A percentile compares a stretch with the other conserved stretches of the same genome.
Conservation (phyloP, 768 basidiomycete species). For the Ephemerocybe angulata region DNA sequence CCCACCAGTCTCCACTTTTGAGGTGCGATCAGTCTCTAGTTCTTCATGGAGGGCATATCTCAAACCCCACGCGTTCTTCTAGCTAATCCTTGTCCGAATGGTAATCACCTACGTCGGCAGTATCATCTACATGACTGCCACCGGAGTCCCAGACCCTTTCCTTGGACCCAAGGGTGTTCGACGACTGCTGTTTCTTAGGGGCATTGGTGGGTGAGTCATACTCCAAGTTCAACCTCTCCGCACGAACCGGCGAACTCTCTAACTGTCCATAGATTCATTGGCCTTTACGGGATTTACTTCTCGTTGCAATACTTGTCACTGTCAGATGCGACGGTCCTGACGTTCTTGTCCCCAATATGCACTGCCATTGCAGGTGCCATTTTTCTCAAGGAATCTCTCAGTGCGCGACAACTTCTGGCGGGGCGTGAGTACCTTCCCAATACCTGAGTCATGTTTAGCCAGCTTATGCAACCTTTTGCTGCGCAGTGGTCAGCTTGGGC, state of each 20-base stretch:
- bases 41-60: background rate
- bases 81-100: conserved; percentile 19
- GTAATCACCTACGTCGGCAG: conserved; percentile 15
- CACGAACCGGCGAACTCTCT: background rate
- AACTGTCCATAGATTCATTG: conserved; percentile 56
- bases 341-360: conserved; percentile 67
- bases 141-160: conserved; percentile 48
- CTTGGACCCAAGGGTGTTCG: conserved; percentile 71
- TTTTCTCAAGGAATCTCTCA: conserved; percentile 60
- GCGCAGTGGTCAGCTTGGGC: conserved; percentile 55
- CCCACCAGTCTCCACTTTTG: conserved; percentile 19
- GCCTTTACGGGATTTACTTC: conserved; percentile 65
- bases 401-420: conserved; percentile 50
- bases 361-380: conserved; percentile 61
- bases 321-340: conserved; percentile 73
- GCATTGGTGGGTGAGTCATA: conserved; percentile 53
- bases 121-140: conserved; percentile 25
- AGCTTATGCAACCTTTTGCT: background rate
- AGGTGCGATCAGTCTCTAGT: conserved; percentile 12
- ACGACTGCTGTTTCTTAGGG: conserved; percentile 50
- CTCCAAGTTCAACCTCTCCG: background rate
- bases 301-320: conserved; percentile 72
- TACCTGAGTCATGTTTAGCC: background rate
- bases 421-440: conserved; percentile 28
- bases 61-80: no score